Evolutionary conservation across 2,329 filamentous ascomycete genomes (phyloP).

Genomic region (Hypomyces perniciosus): DNA sequence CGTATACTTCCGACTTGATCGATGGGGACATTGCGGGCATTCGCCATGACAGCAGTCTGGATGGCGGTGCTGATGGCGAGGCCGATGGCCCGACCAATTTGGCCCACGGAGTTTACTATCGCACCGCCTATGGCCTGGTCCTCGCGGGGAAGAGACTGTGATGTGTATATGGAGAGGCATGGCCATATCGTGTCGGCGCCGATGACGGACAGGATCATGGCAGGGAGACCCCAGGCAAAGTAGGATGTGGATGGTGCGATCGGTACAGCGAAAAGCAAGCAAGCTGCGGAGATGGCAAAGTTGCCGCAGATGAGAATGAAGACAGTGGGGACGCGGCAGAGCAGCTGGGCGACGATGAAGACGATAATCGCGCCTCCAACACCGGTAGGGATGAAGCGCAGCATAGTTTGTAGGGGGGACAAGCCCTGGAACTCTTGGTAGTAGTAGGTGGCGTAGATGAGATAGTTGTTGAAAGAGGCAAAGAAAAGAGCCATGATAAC

Average conservation of each 20-base stretch:
- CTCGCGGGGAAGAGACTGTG: slow-evolving; percentile 52
- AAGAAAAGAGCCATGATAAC: slow-evolving; percentile 62
- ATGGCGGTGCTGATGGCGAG: slow-evolving; percentile 60
- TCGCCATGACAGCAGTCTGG: slow-evolving; percentile 56
- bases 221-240: slow-evolving; percentile 61
- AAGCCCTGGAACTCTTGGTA: slow-evolving; percentile 62
- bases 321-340: slow-evolving; percentile 52
- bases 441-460: slow-evolving; percentile 64
- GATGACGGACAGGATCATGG: slow-evolving; percentile 59
- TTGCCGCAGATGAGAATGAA: slow-evolving; percentile 54
- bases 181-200: slow-evolving; percentile 64
- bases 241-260: slow-evolving; percentile 56
- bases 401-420: slow-evolving; percentile 57
- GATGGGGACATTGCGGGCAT: slow-evolving; percentile 37
- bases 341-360: slow-evolving; percentile 48
- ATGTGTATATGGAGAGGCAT: slow-evolving; percentile 59
- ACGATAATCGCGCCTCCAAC: slow-evolving; percentile 53
- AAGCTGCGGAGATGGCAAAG: slow-evolving; percentile 46
- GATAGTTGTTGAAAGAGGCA: slow-evolving; percentile 60
- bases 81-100: slow-evolving; percentile 60
- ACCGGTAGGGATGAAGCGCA: slow-evolving; percentile 63
- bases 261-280: slow-evolving; percentile 57
- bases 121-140: slow-evolving; percentile 65
- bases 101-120: slow-evolving; percentile 60
- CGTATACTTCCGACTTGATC: slow-evolving; percentile 37